Base-by-base conservation (phyloP, 2,329 filamentous ascomycete species). In the Corinectria fuckeliana region DNA sequence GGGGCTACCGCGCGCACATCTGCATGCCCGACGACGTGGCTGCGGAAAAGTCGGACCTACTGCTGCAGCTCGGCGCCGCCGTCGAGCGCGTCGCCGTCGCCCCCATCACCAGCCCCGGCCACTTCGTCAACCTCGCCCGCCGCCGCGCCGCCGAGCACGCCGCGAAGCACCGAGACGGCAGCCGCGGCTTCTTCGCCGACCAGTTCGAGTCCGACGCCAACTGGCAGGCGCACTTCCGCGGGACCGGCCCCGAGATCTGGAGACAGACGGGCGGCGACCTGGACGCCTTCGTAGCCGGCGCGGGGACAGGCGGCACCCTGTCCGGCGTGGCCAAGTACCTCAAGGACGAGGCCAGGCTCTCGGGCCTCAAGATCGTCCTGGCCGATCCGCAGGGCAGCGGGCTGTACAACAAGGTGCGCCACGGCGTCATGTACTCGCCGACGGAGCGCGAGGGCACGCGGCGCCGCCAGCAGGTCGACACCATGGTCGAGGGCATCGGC, bases 21-120 rank as follows among this genome's bases (percentile, higher is more conserved):
- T 97, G 92, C 81, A 98, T 99, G 93, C 94, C 95, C 47, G 88
- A 92, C 73, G 95, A 99, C 79, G 91, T 96, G 80, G 88, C 90
- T 56, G 80, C 82, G 56, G 95, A 99, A 76, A 99, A 99, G 77
- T 92, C 91, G 5, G 89, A 94, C 69, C 85, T 99, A 38, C 87
- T 99, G 42, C 85, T 90, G 65, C 94, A 95, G 73, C 87, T 99
- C 10, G 95, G 95, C 69, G 95, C 95, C 39, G 86, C 87, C n/a
- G 94, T 99, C 25, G 93, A 97, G 80, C 87, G 93, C 54, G 93
- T 99, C 2, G 85, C 89, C 5, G 93, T 95, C 11, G 93, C 93
- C 9, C 93, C 93, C 58, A 99, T 99, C 65, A 91, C 96, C n/a
- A 93, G 93, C 69, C 91, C 91, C 14, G 87, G 88, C 53, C 96